phyloP scores from a whole-genome alignment of 495 filamentous ascomycete genomes.

The Haplographium delicatum region DNA sequence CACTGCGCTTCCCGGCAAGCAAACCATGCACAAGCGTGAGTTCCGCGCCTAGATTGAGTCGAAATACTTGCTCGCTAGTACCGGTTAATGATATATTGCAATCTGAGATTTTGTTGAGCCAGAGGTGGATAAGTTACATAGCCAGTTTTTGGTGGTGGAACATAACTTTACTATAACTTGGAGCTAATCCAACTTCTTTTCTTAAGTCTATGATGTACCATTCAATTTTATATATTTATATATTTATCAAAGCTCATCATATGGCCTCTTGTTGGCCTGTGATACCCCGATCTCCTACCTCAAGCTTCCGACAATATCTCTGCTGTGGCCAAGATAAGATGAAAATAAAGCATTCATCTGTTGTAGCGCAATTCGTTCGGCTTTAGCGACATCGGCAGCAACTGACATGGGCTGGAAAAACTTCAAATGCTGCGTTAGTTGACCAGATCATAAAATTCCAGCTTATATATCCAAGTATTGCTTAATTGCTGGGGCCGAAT shows the following conservation, averaged over 20 bases:
- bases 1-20: constrained; percentile 13
- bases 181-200: not conserved
- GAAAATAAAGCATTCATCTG: no score
- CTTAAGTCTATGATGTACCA: not conserved
- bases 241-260: not conserved
- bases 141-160: constrained; percentile 1
- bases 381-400: no score
- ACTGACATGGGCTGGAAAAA: no score
- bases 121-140: constrained; percentile 8
- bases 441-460: no score
- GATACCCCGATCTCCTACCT: not conserved
- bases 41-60: constrained; percentile 2
- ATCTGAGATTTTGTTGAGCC: constrained; percentile 6
- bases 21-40: constrained; percentile 8
- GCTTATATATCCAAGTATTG: no score
- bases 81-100: constrained; percentile 1
- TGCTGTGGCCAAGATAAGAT: no score
- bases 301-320: no score
- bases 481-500: no score
- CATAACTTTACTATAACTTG: not conserved
- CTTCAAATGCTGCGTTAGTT: no score
- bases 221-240: not conserved
- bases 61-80: constrained; percentile 4
- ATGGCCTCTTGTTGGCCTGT: not conserved
- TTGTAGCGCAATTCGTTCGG: no score